Percentiles rank a stretch among this genome's conserved stretches.
Conservation (phyloP, 805 yeast genomes). For the Schwanniomyces polymorphus region DNA sequence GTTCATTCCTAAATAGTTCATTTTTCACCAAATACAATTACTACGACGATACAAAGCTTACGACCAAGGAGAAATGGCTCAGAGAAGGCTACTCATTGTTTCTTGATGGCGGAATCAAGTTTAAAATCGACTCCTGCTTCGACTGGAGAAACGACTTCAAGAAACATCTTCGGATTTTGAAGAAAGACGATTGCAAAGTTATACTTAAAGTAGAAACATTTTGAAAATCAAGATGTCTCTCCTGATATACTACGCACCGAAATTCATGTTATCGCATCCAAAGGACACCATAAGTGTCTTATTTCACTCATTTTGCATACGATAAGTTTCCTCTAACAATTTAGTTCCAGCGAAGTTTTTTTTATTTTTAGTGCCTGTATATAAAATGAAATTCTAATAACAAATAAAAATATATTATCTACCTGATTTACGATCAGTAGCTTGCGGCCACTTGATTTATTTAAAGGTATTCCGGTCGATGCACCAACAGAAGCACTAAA, state of each 20-base stretch:
- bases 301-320: not conserved
- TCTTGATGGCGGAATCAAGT: slow-evolving; percentile 24
- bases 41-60: slow-evolving; percentile 31
- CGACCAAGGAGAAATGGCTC: slow-evolving; percentile 29
- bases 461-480: not conserved
- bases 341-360: too few species aligned
- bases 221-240: slow-evolving; percentile 9
- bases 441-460: not conserved
- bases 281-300: not conserved
- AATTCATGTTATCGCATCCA: not conserved
- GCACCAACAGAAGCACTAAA: not conserved
- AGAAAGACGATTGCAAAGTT: slow-evolving; percentile 30
- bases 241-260: not conserved
- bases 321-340: not conserved
- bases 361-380: not conserved
- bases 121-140: slow-evolving; percentile 26
- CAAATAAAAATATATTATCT: not conserved
- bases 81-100: slow-evolving; percentile 29
- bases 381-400: not conserved
- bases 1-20: slow-evolving; percentile 27
- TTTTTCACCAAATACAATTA: slow-evolving; percentile 29
- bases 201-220: slow-evolving; percentile 39
- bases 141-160: slow-evolving; percentile 42
- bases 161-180: slow-evolving; percentile 22
- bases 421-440: not conserved